phyloP scores from a whole-genome alignment of 2,329 filamentous ascomycete species.

The Hypoxylon sp. region DNA sequence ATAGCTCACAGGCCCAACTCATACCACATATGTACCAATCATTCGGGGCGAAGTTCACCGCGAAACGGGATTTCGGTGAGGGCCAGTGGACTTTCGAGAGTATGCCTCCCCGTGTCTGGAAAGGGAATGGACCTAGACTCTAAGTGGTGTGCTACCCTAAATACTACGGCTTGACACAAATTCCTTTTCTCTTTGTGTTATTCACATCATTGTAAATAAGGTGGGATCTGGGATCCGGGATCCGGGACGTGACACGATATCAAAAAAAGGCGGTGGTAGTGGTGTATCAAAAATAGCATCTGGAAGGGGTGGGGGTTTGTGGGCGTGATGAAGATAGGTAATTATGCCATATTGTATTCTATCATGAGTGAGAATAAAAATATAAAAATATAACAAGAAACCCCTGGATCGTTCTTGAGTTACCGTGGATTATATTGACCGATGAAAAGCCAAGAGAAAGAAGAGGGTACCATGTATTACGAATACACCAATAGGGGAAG shows the following conservation, averaged over 20 bases:
- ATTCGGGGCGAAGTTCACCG: conserved; percentile 55
- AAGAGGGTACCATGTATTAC: not conserved
- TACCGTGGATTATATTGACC: not conserved
- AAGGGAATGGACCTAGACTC: not conserved
- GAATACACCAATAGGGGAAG: not conserved
- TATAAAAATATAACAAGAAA: not conserved
- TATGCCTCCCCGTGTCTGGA: conserved; percentile 36
- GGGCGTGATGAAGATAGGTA: conserved; percentile 3
- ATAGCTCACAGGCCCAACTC: conserved; percentile 55
- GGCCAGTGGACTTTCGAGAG: conserved; percentile 48
- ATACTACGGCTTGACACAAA: conserved; percentile 7
- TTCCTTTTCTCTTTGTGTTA: conserved; percentile 18
- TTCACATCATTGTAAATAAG: conserved; percentile 15
- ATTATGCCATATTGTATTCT: conserved; percentile 13
- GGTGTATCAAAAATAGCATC: conserved; percentile 32
- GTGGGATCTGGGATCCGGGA: conserved; percentile 1
- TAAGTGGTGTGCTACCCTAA: not conserved
- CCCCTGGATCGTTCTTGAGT: no score
- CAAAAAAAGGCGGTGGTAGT: not conserved
- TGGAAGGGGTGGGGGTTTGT: not conserved
- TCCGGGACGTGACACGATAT: conserved; percentile 7
- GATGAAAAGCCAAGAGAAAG: no score
- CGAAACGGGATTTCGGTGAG: conserved; percentile 31
- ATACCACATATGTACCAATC: conserved; percentile 56
- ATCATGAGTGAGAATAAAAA: no score